Evolutionary conservation across 2,329 filamentous ascomycete species (phyloP).

Genomic region (Ophiocordyceps unilateralis): DNA sequence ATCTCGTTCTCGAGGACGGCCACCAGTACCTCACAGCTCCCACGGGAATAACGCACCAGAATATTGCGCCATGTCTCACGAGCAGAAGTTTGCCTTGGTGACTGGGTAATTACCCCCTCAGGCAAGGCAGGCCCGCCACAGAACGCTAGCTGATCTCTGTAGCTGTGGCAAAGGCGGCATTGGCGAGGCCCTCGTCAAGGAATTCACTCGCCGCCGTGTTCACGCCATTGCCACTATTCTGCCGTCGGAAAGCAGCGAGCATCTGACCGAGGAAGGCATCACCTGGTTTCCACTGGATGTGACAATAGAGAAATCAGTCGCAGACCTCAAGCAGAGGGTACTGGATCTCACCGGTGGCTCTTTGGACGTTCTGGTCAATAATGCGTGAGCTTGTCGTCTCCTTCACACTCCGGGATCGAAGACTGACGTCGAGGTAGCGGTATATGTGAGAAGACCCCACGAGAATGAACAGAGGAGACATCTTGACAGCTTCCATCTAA

Average conservation of each 20-base stretch:
- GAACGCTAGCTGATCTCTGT: not conserved
- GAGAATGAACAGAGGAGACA: not conserved
- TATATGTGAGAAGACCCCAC: not conserved
- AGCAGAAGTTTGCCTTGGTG: not conserved
- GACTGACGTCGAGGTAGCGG: not conserved
- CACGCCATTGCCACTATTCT: conserved; percentile 16
- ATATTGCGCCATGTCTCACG: not conserved
- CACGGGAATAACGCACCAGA: not conserved
- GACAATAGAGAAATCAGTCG: conserved; percentile 9
- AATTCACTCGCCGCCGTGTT: conserved; percentile 7
- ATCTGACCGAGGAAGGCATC: conserved; percentile 8
- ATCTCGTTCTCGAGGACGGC: not conserved
- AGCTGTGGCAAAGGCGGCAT: conserved; percentile 7
- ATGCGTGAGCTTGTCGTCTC: not conserved
- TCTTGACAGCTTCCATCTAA: conserved; percentile 5
- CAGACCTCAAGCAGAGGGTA: conserved; percentile 4
- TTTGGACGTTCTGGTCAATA: conserved; percentile 1
- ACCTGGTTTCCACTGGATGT: conserved; percentile 15
- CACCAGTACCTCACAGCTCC: not conserved
- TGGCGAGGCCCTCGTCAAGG: conserved; percentile 8
- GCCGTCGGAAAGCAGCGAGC: conserved; percentile 6
- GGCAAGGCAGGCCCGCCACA: too few species aligned
- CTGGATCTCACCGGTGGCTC: conserved; percentile 3
- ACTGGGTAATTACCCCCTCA: not conserved
- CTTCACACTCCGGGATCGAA: not conserved